phyloP scores from a whole-genome alignment of 2,329 filamentous ascomycete species.

The Penicillium sp. region DNA sequence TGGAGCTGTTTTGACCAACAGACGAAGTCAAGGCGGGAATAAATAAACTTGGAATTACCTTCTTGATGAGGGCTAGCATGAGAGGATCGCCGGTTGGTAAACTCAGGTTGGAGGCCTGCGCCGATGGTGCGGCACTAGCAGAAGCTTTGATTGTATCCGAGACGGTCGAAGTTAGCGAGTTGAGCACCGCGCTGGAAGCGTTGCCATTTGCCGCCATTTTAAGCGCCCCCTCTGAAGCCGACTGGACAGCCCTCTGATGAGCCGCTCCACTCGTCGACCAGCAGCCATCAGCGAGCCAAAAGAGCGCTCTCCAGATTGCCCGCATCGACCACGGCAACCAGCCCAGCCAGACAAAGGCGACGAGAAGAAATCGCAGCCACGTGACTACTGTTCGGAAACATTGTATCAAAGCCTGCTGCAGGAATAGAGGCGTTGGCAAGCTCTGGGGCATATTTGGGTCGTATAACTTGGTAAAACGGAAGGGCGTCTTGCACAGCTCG shows the following conservation, averaged over 20 bases:
- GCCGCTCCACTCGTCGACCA: conserved; percentile 46
- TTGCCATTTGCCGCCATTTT: conserved; percentile 31
- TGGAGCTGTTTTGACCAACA: conserved; percentile 26
- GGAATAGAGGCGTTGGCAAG: conserved; percentile 76
- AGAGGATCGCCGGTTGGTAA: conserved; percentile 46
- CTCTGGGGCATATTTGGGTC: conserved; percentile 86
- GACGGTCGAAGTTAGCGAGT: conserved; percentile 22
- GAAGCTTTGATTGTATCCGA: conserved; percentile 27
- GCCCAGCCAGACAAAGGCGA: conserved; percentile 82
- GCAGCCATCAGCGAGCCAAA: conserved; percentile 86
- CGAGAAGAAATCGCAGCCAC: conserved; percentile 75
- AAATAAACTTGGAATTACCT: conserved; percentile 38
- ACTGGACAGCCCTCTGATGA: conserved; percentile 16
- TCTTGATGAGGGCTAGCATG: conserved; percentile 48
- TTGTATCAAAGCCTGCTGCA: conserved; percentile 74
- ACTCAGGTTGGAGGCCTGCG: conserved; percentile 42
- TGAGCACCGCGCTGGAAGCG: conserved; percentile 19
- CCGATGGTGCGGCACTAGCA: conserved; percentile 27
- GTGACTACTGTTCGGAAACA: conserved; percentile 67
- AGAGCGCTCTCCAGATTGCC: conserved; percentile 86
- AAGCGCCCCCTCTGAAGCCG: conserved; percentile 19
- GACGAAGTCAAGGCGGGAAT: conserved; percentile 31
- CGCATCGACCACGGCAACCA: conserved; percentile 88
- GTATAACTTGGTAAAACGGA: conserved; percentile 97
- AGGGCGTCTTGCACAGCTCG: conserved; percentile 97